Percentiles rank a stretch among this genome's conserved stretches.
Evolutionary conservation across 2,329 filamentous ascomycete genomes (phyloP).

Genomic region (Colletotrichum cereale): DNA sequence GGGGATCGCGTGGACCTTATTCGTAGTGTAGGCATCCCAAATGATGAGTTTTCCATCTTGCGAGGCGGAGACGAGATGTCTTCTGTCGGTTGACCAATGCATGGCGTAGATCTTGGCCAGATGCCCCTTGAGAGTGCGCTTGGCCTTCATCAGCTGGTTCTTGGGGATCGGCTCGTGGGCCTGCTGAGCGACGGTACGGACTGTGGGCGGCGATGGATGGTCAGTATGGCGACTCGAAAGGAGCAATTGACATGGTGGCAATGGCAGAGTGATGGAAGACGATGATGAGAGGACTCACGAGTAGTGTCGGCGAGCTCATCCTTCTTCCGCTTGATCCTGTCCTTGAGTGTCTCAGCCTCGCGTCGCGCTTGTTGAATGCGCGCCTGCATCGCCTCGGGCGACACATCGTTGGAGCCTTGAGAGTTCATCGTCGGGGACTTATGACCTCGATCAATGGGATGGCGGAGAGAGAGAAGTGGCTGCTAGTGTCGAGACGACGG

Average conservation of each 20-base stretch:
- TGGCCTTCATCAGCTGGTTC: slow-evolving; percentile 95
- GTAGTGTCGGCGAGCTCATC: slow-evolving; percentile 98
- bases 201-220: slow-evolving; percentile 59
- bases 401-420: slow-evolving; percentile 72
- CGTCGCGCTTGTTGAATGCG: slow-evolving; percentile 92
- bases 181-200: slow-evolving; percentile 91
- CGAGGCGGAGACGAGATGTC: slow-evolving; percentile 96
- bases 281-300: slow-evolving; percentile 72
- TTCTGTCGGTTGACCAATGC: slow-evolving; percentile 99
- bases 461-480: slow-evolving; percentile 30
- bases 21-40: slow-evolving; percentile 99
- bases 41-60: slow-evolving; percentile 99
- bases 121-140: slow-evolving; percentile 96
- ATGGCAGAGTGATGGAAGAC: slow-evolving; percentile 33
- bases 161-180: slow-evolving; percentile 92
- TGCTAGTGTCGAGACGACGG: slow-evolving; percentile 7
- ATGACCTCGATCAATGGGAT: slow-evolving; percentile 31
- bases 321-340: slow-evolving; percentile 99
- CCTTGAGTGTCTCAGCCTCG: slow-evolving; percentile 97
- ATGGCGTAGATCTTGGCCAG: slow-evolving; percentile 99
- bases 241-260: slow-evolving; percentile 23
- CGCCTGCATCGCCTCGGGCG: slow-evolving; percentile 88
- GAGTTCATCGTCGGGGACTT: slow-evolving; percentile 63
- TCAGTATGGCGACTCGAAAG: slow-evolving; percentile 41
- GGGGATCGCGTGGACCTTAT: slow-evolving; percentile 99